phyloP scores from a whole-genome alignment of 148 eudicot species.

The Rhododendron williamsianum region DNA sequence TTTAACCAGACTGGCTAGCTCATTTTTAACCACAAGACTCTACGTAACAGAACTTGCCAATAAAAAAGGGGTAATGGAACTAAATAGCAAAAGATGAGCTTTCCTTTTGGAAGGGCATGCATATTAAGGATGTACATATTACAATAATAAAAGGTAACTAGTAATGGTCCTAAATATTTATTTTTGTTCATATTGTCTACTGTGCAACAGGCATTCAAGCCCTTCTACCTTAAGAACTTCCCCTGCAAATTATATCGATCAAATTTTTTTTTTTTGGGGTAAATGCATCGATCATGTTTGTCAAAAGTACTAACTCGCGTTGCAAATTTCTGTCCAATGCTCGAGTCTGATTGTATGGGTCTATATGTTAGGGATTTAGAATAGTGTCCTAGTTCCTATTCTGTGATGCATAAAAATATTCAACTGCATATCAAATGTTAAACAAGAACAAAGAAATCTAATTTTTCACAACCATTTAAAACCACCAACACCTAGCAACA shows the following conservation, averaged over 20 bases:
- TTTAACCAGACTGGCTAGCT: not conserved
- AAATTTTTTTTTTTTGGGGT: too few species aligned
- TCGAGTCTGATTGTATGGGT: not conserved
- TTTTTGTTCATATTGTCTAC: not conserved
- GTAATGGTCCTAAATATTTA: not conserved
- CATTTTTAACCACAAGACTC: not conserved
- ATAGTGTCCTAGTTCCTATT: not conserved
- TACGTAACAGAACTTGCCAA: not conserved
- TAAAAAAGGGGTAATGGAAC: not conserved
- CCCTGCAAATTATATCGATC: not conserved
- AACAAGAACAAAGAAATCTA: not conserved
- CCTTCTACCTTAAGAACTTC: not conserved
- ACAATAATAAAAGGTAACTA: not conserved
- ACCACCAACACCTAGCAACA: not conserved
- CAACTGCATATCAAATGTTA: not conserved
- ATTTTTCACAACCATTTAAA: not conserved
- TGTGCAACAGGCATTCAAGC: not conserved
- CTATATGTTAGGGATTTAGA: not conserved
- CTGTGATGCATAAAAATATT: not conserved
- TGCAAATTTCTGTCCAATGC: not conserved
- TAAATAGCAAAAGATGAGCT: not conserved
- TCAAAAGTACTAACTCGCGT: not conserved
- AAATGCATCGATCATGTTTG: not conserved
- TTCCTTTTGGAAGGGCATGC: not conserved
- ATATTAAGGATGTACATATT: not conserved